These are phyloP conservation scores for Thermochaetoides dissita DNA, from an alignment of 2,329 filamentous ascomycete species.

Conservation along the genomic window DNA sequence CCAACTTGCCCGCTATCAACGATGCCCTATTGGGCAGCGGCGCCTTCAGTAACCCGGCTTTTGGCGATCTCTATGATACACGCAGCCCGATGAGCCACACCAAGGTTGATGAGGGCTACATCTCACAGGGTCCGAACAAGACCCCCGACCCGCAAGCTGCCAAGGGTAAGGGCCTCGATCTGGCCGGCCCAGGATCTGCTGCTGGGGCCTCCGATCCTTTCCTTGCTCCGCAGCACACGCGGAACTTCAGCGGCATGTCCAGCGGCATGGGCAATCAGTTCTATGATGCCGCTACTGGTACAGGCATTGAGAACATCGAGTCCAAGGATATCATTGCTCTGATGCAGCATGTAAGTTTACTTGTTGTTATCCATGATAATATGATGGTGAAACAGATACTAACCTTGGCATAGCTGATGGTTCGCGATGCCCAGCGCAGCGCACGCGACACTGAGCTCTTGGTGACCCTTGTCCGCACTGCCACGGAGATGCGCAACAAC, in stretches of 20 bases:
- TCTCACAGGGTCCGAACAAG: conserved; percentile 54
- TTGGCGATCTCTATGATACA: conserved; percentile 30
- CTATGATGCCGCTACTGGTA: conserved; percentile 79
- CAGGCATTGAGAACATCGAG: conserved; percentile 79
- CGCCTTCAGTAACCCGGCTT: conserved; percentile 14
- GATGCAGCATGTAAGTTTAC: conserved; percentile 72
- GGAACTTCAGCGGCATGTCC: conserved; percentile 76
- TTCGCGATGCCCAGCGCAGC: conserved; percentile 89
- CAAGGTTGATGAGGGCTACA: conserved; percentile 77
- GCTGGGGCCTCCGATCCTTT: conserved; percentile 49
- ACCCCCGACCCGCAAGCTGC: conserved; percentile 35
- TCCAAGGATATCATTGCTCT: conserved; percentile 92
- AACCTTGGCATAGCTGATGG: conserved; percentile 52
- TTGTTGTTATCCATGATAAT: not conserved
- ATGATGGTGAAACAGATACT: conserved; percentile 9
- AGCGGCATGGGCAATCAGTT: conserved; percentile 81
- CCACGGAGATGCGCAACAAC: conserved; percentile 91
- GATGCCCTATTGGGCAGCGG: conserved; percentile 31
- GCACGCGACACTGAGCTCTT: conserved; percentile 93
- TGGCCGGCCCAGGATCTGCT: conserved; percentile 23
- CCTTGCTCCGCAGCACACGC: conserved; percentile 42
- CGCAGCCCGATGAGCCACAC: conserved; percentile 40
- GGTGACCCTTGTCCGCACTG: conserved; percentile 82
- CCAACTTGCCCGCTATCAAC: conserved; percentile 36
- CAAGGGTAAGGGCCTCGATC: conserved; percentile 43